phyloP scores from a whole-genome alignment of 352 stramenopile genomes.

The Pythium volutum region DNA sequence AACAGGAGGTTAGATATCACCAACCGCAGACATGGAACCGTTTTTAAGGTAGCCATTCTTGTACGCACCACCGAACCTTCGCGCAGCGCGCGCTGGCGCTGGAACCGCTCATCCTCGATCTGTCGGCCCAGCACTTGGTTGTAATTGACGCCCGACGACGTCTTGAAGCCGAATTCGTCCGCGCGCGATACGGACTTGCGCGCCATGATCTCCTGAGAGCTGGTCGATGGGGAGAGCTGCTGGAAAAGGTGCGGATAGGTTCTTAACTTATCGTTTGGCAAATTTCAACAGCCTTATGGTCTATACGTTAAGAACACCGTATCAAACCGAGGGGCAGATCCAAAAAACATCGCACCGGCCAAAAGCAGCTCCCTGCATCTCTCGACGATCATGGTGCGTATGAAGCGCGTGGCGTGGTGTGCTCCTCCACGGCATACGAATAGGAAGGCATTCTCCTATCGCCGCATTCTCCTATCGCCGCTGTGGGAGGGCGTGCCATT shows the following conservation, averaged over 20 bases:
- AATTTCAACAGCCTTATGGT: background rate
- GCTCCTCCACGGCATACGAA: background rate
- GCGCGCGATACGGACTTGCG: conserved; percentile 28
- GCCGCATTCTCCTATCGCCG: background rate
- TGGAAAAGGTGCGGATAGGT: conserved; percentile 3
- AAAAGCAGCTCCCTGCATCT: conserved; percentile 3
- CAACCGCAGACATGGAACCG: too few relatives aligned
- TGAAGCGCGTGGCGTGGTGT: background rate
- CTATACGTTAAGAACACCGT: conserved; percentile 8
- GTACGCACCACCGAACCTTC: conserved; percentile 35
- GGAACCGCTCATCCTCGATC: conserved; percentile 83
- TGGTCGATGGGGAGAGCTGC: background rate
- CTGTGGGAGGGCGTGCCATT: background rate
- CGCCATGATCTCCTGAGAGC: conserved; percentile 14
- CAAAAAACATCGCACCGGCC: conserved; percentile 12
- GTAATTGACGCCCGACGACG: conserved; percentile 83
- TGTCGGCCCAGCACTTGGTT: conserved; percentile 74
- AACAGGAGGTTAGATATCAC: too few relatives aligned
- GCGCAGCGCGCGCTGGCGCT: conserved; percentile 63
- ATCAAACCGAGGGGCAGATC: conserved; percentile 20
- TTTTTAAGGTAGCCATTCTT: background rate
- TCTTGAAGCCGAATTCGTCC: conserved; percentile 70
- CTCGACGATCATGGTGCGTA: conserved; percentile 20
- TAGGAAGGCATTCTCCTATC: background rate
- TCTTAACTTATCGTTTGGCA: conserved; percentile 1